phyloP scores from a whole-genome alignment of 1,139 yeast genomes.

The Taphrina flavorubra region DNA sequence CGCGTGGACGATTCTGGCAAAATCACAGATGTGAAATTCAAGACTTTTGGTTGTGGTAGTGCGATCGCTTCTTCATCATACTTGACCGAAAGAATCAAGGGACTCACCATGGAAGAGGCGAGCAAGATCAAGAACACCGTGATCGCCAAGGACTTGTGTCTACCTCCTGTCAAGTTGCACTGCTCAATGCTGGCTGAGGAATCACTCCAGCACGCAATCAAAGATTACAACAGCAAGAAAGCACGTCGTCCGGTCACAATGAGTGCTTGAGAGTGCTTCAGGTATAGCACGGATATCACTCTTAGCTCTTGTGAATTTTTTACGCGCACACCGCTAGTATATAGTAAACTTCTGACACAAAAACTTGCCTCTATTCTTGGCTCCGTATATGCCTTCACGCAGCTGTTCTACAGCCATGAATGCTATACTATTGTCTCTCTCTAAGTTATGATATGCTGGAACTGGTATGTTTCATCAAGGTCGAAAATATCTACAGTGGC shows the following conservation, averaged over 20 bases:
- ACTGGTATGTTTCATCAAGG: no score
- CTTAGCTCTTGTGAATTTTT: neutral
- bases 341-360: neutral
- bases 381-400: no score
- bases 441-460: no score
- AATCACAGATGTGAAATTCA: slow-evolving; percentile 92
- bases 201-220: slow-evolving; percentile 95
- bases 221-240: slow-evolving; percentile 83
- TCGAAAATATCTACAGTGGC: no score
- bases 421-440: no score
- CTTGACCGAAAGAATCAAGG: slow-evolving; percentile 93
- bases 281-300: neutral
- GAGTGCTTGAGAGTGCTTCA: slow-evolving; percentile 18
- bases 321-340: neutral
- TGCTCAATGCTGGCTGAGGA: slow-evolving; percentile 99
- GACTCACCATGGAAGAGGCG: slow-evolving; percentile 93
- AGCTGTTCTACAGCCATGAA: no score
- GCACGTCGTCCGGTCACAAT: slow-evolving; percentile 33
- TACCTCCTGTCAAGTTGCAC: slow-evolving; percentile 96
- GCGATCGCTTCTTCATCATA: slow-evolving; percentile 96
- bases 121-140: slow-evolving; percentile 86
- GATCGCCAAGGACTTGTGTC: slow-evolving; percentile 87
- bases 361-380: no score
- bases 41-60: slow-evolving; percentile 97
- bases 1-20: slow-evolving; percentile 90